A percentile compares a stretch with the other conserved stretches of the same genome.
These are phyloP conservation scores for Ceratocystis huliohia DNA, from an alignment of 2,329 filamentous ascomycete species.

Conservation along the genomic window DNA sequence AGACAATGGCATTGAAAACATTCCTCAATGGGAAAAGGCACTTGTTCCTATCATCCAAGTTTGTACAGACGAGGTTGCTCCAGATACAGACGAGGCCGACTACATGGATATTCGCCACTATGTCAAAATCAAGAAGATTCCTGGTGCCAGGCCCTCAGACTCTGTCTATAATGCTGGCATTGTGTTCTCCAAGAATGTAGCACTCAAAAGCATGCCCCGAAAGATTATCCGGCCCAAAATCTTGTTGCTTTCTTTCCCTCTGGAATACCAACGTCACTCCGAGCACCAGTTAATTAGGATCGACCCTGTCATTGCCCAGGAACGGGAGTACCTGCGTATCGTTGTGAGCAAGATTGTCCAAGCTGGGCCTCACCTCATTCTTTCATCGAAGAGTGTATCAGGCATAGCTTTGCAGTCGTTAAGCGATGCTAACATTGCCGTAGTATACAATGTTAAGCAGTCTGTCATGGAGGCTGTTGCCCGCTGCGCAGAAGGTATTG, in stretches of 20 bases:
- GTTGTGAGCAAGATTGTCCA: conserved; percentile 85
- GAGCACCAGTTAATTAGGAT: conserved; percentile 92
- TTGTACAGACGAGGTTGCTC: conserved; percentile 88
- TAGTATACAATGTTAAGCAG: conserved; percentile 91
- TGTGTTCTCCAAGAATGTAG: conserved; percentile 94
- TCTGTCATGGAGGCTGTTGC: conserved; percentile 93
- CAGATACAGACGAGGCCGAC: conserved; percentile 78
- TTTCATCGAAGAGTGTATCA: conserved; percentile 89
- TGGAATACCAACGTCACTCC: conserved; percentile 83
- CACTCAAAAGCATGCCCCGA: conserved; percentile 89
- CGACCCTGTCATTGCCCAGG: conserved; percentile 90
- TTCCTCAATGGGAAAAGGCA: conserved; percentile 74
- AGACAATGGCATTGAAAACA: conserved; percentile 61
- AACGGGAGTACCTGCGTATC: conserved; percentile 83
- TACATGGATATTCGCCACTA: conserved; percentile 97
- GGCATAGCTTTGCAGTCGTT: conserved; percentile 81
- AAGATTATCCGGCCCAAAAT: conserved; percentile 75
- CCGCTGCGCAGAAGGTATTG: conserved; percentile 77
- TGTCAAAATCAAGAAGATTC: conserved; percentile 93
- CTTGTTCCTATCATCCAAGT: conserved; percentile 79
- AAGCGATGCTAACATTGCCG: conserved; percentile 77
- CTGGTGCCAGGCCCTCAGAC: conserved; percentile 77
- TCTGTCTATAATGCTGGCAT: conserved; percentile 95
- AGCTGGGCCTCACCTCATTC: conserved; percentile 67
- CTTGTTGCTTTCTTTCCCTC: conserved; percentile 82